Evolutionary conservation across 192 early-diverging fungal genomes (phyloP), one percentile per base, ranked within the genome.

Genomic region (Backusella luteola): DNA sequence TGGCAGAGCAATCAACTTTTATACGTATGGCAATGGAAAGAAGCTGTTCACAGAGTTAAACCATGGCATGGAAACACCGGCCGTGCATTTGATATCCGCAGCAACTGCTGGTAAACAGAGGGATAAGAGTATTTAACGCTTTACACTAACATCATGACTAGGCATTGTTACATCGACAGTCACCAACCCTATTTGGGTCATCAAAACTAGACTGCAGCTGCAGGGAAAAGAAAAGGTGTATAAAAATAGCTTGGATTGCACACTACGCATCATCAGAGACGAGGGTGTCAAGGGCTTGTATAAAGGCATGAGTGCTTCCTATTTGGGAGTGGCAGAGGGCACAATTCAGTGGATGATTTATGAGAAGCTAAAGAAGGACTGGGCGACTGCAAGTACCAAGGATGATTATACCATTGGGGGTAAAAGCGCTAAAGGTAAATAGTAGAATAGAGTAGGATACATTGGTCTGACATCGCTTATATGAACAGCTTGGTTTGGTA

Each of bases 151-250:
- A 17, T 89, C 93, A 17, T 66, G 38, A 36, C 19, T 68, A 74
- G 89, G 91, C 2, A 83, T 94, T 35, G 87, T 93, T 6, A 95
- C 93, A 4, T 93, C 95, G 0, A 89, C 92, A 2, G 86, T 84
- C n/a, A 97, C 97, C 1, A 98, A 96, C 77, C 98, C 98, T 0
- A 98, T 99, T 29, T 99, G 98, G 98, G 88, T 99, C 56, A 90
- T 98, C 46, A 99, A 98, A 77, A 99, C 97, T 0, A 84, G 98
- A 67, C 93, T 99, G 88, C 97, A 99, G 83, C 81, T 99, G 70
- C 93, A 94, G 80, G 76, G 84, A 3, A 83, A 76, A 23, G 80
- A 80, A 69, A 73, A 67, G 34, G 8, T 42, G 1, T 97, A 97
- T 84, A 85, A 85, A 38, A 96, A 90, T 87, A 96, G 93, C 66